Evolutionary conservation across 2,329 filamentous ascomycete species (phyloP).

Genomic region (Fusarium napiforme): DNA sequence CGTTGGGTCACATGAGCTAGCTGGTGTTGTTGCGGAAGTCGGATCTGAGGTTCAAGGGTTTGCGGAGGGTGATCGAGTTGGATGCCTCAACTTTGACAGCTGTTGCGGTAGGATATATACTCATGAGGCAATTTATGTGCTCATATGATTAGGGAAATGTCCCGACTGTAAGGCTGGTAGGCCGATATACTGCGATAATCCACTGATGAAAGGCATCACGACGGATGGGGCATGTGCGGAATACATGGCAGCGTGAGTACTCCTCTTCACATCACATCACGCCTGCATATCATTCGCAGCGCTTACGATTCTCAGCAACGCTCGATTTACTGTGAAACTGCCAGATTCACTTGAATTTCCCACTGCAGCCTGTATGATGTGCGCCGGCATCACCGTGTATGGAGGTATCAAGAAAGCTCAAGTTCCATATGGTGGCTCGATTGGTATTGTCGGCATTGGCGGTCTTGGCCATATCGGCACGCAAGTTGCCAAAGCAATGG

Average conservation of each 20-base stretch:
- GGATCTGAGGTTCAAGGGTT: background rate
- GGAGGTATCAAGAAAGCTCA: constrained; percentile 3
- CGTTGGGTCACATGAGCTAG: background rate
- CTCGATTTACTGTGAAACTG: constrained; percentile 1
- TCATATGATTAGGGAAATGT: background rate
- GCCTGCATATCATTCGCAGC: too few relatives aligned
- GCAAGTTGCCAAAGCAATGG: constrained; percentile 9
- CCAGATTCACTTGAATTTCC: background rate
- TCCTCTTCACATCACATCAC: background rate
- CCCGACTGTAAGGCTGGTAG: background rate
- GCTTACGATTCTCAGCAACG: background rate
- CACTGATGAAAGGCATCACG: background rate
- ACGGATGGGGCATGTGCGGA: constrained; percentile 11
- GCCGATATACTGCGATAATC: background rate
- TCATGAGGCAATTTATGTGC: accelerated
- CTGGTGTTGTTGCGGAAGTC: background rate
- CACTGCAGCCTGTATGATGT: constrained; percentile 6
- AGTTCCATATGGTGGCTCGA: background rate
- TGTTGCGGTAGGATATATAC: background rate
- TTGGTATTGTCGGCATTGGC: constrained; percentile 6
- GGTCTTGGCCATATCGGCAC: constrained; percentile 8
- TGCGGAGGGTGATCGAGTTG: background rate
- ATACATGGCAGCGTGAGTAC: constrained; percentile 7
- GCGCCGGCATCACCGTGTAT: background rate
- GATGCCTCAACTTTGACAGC: constrained; percentile 18